Evolutionary conservation across 2,329 filamentous ascomycete genomes (phyloP).

Genomic region (Aspergillus bombycis): DNA sequence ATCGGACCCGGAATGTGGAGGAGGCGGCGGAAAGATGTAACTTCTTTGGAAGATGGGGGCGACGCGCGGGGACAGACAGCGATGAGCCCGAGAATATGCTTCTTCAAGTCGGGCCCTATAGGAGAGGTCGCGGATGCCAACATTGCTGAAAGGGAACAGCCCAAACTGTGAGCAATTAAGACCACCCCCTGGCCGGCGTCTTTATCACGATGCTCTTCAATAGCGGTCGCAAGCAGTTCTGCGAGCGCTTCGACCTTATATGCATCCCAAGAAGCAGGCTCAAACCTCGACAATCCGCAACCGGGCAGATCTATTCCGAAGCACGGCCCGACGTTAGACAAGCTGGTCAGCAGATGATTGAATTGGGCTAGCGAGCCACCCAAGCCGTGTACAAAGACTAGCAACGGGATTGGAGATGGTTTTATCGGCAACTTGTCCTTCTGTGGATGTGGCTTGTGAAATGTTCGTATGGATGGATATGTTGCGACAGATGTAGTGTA

Average conservation of each 20-base stretch:
- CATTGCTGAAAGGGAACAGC: constrained; percentile 74
- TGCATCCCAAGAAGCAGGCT: constrained; percentile 71
- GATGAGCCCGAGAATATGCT: constrained; percentile 73
- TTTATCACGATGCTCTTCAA: constrained; percentile 71
- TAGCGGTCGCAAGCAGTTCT: constrained; percentile 73
- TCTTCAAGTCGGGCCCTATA: constrained; percentile 56
- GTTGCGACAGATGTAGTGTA: constrained; percentile 72
- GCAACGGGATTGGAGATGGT: constrained; percentile 74
- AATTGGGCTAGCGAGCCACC: constrained; percentile 94
- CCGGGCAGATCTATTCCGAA: constrained; percentile 89
- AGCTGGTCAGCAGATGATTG: constrained; percentile 74
- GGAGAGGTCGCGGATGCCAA: constrained; percentile 66
- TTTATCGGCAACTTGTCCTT: constrained; percentile 75
- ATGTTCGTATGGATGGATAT: constrained; percentile 78
- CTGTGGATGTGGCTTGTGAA: constrained; percentile 81
- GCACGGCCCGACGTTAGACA: constrained; percentile 81
- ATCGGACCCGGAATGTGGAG: constrained; percentile 67
- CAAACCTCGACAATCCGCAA: constrained; percentile 79
- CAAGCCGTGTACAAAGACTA: constrained; percentile 90
- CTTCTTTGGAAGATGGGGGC: constrained; percentile 60
- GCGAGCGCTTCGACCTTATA: constrained; percentile 77
- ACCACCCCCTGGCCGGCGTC: constrained; percentile 71
- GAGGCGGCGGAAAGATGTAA: constrained; percentile 57
- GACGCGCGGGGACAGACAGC: constrained; percentile 78
- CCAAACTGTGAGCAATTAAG: constrained; percentile 87